A percentile compares a stretch with the other conserved stretches of the same genome.
These are phyloP conservation scores for Dothistroma pini DNA, from an alignment of 2,329 filamentous ascomycete genomes.

Conservation along the genomic window DNA sequence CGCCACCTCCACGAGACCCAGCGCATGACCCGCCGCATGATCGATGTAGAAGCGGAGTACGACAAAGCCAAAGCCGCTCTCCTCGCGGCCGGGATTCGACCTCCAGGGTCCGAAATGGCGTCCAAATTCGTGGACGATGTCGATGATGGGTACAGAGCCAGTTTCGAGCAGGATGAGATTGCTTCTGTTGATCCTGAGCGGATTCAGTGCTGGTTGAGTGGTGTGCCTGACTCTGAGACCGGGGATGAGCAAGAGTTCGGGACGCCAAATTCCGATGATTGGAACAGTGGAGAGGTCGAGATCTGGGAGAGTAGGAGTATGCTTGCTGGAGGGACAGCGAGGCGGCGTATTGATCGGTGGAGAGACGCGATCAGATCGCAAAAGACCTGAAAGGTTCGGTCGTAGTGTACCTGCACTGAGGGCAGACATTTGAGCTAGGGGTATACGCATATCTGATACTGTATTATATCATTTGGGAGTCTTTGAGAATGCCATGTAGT, in stretches of 20 bases:
- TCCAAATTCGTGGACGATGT: conserved; percentile 19
- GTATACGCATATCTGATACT: background rate
- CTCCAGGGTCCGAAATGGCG: conserved; percentile 9
- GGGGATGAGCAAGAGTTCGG: background rate
- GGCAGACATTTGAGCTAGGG: background rate
- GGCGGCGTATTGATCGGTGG: conserved; percentile 23
- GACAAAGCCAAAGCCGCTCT: conserved; percentile 13
- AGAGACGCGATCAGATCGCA: background rate
- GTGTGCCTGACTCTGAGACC: background rate
- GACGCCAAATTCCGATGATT: conserved; percentile 1
- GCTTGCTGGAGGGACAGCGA: conserved; percentile 17
- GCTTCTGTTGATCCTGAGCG: background rate
- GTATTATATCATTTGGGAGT: background rate
- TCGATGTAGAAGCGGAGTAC: conserved; percentile 20
- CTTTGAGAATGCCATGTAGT: background rate
- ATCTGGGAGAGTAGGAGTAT: conserved; percentile 23
- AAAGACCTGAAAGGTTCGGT: background rate
- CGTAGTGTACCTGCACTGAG: background rate
- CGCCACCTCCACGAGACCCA: conserved; percentile 8
- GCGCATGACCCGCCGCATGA: conserved; percentile 17
- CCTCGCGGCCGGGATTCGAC: conserved; percentile 12
- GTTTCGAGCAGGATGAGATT: conserved; percentile 13
- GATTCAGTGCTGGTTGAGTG: conserved; percentile 8
- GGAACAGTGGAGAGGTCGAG: conserved; percentile 16
- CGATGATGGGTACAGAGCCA: conserved; percentile 17